A percentile compares a stretch with the other conserved stretches of the same genome.
These are phyloP conservation scores for Anthostomella pinea DNA, from an alignment of 2,329 filamentous ascomycete genomes.

Conservation along the genomic window DNA sequence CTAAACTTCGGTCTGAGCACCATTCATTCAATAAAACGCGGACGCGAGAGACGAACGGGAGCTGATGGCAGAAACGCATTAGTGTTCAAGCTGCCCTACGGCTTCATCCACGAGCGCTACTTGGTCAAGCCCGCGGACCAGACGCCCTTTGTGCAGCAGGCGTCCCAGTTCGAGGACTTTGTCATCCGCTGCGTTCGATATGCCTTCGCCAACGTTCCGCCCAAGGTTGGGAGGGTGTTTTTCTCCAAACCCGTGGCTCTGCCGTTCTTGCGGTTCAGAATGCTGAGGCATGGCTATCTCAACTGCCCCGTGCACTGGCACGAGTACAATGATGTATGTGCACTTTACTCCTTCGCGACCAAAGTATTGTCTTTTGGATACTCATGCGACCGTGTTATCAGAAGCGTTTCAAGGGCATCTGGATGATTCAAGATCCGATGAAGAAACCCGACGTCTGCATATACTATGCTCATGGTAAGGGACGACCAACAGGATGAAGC, in stretches of 20 bases:
- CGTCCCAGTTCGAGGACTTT: constrained; percentile 73
- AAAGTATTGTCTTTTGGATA: too few relatives aligned
- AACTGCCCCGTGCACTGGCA: constrained; percentile 62
- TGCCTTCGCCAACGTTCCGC: constrained; percentile 70
- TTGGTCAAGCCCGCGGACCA: constrained; percentile 42
- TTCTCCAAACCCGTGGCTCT: constrained; percentile 71
- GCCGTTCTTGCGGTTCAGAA: constrained; percentile 72
- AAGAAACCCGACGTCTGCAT: constrained; percentile 70
- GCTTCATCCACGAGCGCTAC: constrained; percentile 58
- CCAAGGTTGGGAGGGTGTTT: constrained; percentile 69
- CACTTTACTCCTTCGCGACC: too few relatives aligned
- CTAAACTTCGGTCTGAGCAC: too few relatives aligned
- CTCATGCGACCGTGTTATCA: constrained; percentile 26
- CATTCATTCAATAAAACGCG: too few relatives aligned
- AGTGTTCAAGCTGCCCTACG: constrained; percentile 56
- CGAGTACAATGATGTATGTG: constrained; percentile 49
- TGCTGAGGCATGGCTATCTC: constrained; percentile 68
- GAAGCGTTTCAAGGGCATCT: constrained; percentile 61
- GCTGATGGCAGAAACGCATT: constrained; percentile 32
- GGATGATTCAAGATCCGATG: constrained; percentile 61
- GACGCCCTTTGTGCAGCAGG: constrained; percentile 63
- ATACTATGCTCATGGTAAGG: constrained; percentile 74
- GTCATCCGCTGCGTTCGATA: constrained; percentile 76
- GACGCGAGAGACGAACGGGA: too few relatives aligned
- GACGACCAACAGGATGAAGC: neutral